Base-by-base conservation (phyloP, 306 rosid genomes). In the Benincasa hispida region DNA sequence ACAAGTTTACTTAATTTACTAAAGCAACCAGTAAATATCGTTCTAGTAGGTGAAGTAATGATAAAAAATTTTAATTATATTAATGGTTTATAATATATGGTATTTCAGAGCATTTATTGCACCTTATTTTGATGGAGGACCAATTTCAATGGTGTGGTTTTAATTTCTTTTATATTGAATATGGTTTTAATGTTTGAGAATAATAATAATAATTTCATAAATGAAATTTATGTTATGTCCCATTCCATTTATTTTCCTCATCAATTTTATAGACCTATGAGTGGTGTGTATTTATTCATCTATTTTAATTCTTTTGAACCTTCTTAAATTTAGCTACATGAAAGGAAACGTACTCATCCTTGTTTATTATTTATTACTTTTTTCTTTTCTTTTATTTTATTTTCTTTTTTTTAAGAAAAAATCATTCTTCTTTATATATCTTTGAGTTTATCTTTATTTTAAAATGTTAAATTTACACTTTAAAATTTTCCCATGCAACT, bases 161-260 rank as follows among this genome's bases (percentile, higher is more conserved):
- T 45, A 45, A 70, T 70, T 45, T 45, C 2, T 45, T 12, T 45
- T 45, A 2, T 2, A 45, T 45, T 45, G 13, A 45, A 45, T 45
- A 17, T 45, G 51, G 51, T 45, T 45, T 70, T 48, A 72, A 48
- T 72, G 42, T 72, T 48, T 48, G 76, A 12, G 76, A 72, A 72
- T 72, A 68, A 39, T 69, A 27, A 72, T 66, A 37, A 66, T 25
- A 47, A 72, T 48, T 48, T 53, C 76, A 72, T 72, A 72, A 72
- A 72, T 72, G 21, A 72, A 48, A 72, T 72, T 48, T 72, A 72
- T 72, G 21, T 72, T 48, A 28, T 48, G 59, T 48, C 17, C 24
- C 60, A 13, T 50, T 37, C 42, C 59, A 72, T 72, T 72, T 27
- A 72, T 48, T 72, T 45, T 45, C 22, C 22, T 69, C 56, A 24